Evolutionary conservation across 345 rosid genomes (phyloP).

Genomic region (Noccaea caerulescens): DNA sequence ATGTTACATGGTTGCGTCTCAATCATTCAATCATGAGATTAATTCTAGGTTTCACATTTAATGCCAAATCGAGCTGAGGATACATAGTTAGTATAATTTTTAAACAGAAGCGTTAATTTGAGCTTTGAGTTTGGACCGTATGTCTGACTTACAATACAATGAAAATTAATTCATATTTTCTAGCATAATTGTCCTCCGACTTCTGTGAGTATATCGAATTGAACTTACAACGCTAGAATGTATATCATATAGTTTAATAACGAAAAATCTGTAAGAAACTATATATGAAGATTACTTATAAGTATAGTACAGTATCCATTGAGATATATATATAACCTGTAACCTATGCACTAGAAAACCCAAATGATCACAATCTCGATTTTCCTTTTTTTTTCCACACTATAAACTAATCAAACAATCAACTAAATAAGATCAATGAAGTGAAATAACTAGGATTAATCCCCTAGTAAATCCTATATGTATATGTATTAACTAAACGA

Average conservation of each 20-base stretch:
- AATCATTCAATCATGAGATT: no score
- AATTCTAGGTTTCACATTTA: no score
- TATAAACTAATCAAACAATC: slow-evolving; percentile 40
- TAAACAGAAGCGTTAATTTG: background rate
- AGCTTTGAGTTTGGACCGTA: slow-evolving; percentile 2
- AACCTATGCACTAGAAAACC: slow-evolving; percentile 32
- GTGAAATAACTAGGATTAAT: slow-evolving; percentile 31
- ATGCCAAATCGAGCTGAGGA: no score
- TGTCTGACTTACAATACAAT: no score
- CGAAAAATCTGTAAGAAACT: slow-evolving; percentile 15
- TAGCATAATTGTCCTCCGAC: no score
- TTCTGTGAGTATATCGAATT: slow-evolving; percentile 2
- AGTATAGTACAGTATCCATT: slow-evolving; percentile 26
- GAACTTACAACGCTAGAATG: slow-evolving; percentile 12
- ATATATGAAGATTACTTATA: slow-evolving; percentile 25
- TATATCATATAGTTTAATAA: background rate
- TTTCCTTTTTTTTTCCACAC: slow-evolving; percentile 25
- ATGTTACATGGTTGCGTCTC: no score
- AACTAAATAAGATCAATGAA: slow-evolving; percentile 28
- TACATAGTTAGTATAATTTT: background rate
- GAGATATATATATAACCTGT: background rate
- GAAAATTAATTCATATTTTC: no score
- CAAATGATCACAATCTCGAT: slow-evolving; percentile 33
- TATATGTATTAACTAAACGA: slow-evolving; percentile 36
- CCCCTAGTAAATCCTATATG: slow-evolving; percentile 37